A percentile compares a stretch with the other conserved stretches of the same genome.
phyloP scores from a whole-genome alignment of 768 basidiomycete species.

The Phaffia tasmanica region DNA sequence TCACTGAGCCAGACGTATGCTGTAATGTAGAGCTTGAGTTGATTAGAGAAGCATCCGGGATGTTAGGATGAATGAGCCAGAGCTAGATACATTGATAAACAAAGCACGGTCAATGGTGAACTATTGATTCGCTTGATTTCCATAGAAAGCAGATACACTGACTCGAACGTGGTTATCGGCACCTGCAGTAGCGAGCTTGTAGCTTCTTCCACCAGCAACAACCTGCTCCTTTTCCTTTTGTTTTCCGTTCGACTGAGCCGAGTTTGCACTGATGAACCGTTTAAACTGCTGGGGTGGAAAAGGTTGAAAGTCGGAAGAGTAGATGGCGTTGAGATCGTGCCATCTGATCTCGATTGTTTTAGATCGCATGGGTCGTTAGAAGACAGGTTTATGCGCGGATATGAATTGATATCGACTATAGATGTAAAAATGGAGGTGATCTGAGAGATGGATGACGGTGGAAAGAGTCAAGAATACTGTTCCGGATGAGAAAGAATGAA shows the following conservation, averaged over 20 bases:
- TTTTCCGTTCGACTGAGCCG: conserved; percentile 29
- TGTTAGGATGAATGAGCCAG: conserved; percentile 91
- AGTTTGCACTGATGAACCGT: conserved; percentile 31
- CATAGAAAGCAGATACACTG: conserved; percentile 39
- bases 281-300: conserved; percentile 46
- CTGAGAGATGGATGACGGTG: too few relatives aligned
- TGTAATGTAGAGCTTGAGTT: conserved; percentile 26
- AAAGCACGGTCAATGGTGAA: background rate
- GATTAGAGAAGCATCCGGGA: conserved; percentile 50
- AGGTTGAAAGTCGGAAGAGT: conserved; percentile 91
- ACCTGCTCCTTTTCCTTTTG: conserved; percentile 29
- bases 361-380: conserved; percentile 53
- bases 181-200: conserved; percentile 84
- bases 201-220: conserved; percentile 45
- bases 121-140: background rate
- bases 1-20: conserved; percentile 25
- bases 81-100: conserved; percentile 44
- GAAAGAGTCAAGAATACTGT: too few relatives aligned
- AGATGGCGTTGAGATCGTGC: conserved; percentile 93
- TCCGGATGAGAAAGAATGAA: too few relatives aligned
- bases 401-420: too few relatives aligned
- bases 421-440: too few relatives aligned
- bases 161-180: conserved; percentile 96
- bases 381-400: too few relatives aligned
- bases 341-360: conserved; percentile 87